Evolutionary conservation across 2,329 filamentous ascomycete species (phyloP).

Genomic region (Pestalotiopsis sp.): DNA sequence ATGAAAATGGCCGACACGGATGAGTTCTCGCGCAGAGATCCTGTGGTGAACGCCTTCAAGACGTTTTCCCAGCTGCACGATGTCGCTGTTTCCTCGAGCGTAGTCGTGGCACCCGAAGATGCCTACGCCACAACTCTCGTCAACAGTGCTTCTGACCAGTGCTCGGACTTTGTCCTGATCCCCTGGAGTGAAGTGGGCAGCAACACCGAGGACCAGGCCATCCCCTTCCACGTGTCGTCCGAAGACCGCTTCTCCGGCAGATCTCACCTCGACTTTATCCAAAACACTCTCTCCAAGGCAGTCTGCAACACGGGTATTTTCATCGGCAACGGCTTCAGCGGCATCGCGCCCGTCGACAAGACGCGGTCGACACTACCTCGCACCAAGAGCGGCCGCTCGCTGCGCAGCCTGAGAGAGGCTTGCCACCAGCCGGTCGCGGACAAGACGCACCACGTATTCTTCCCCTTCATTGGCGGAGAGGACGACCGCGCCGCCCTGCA

Average conservation of each 20-base stretch:
- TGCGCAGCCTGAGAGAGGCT: constrained; percentile 60
- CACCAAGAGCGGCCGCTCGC: constrained; percentile 57
- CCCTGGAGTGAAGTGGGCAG: constrained; percentile 88
- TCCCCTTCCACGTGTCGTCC: constrained; percentile 41
- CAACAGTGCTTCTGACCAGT: constrained; percentile 68
- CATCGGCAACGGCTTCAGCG: constrained; percentile 65
- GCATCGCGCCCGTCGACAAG: constrained; percentile 32
- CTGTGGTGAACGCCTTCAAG: constrained; percentile 88
- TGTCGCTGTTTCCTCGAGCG: constrained; percentile 78
- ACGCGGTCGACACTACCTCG: constrained; percentile 42
- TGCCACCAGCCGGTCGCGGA: constrained; percentile 61
- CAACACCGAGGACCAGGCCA: constrained; percentile 64
- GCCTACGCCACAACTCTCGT: constrained; percentile 79
- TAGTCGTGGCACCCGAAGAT: constrained; percentile 76
- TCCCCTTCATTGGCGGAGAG: constrained; percentile 81
- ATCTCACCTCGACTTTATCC: constrained; percentile 75
- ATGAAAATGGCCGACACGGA: constrained; percentile 89
- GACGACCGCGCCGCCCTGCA: constrained; percentile 82
- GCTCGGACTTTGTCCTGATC: constrained; percentile 75
- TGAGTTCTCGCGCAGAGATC: constrained; percentile 72
- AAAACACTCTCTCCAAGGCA: constrained; percentile 62
- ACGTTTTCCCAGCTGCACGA: constrained; percentile 85
- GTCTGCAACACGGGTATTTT: constrained; percentile 75
- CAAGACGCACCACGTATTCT: constrained; percentile 79
- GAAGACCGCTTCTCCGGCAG: constrained; percentile 63